Percentiles rank a stretch among this genome's conserved stretches.
phyloP scores from a whole-genome alignment of 2,329 filamentous ascomycete species.

The Ustilaginoidea virens region DNA sequence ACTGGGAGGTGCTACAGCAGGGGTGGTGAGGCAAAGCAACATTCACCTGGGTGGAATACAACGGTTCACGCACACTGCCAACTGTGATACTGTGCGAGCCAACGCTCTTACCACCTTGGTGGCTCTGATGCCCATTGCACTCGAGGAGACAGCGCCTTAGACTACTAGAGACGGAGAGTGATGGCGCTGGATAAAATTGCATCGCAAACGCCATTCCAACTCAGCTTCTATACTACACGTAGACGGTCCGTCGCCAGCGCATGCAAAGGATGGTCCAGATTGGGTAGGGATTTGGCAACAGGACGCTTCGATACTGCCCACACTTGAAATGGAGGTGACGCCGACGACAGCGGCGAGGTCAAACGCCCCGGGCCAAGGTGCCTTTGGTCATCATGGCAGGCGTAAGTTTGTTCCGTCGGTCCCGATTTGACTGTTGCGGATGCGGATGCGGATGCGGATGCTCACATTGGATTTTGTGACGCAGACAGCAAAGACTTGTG shows the following conservation, averaged over 20 bases:
- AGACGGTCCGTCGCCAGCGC: slow-evolving; percentile 2
- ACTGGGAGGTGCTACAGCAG: slow-evolving; percentile 3
- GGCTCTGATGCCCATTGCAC: slow-evolving; percentile 4
- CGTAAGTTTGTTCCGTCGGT: too few relatives aligned
- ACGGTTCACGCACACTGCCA: slow-evolving; percentile 5
- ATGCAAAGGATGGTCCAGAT: slow-evolving; percentile 4
- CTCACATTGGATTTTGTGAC: too few relatives aligned
- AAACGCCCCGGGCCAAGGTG: neutral
- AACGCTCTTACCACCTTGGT: slow-evolving; percentile 5
- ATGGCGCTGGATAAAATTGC: neutral
- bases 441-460: too few relatives aligned
- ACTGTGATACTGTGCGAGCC: slow-evolving; percentile 5
- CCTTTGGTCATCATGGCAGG: slow-evolving; percentile 4
- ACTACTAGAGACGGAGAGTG: slow-evolving; percentile 3
- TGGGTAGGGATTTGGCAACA: slow-evolving; percentile 6
- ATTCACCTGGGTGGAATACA: slow-evolving; percentile 2
- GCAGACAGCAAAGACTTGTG: too few relatives aligned
- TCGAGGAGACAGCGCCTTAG: too few relatives aligned
- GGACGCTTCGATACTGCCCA: neutral
- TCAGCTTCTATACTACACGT: slow-evolving; percentile 5
- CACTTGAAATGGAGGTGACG: neutral
- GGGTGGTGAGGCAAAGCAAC: too few relatives aligned
- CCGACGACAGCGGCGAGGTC: slow-evolving; percentile 3
- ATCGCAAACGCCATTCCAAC: slow-evolving; percentile 2
- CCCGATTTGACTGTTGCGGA: too few relatives aligned